Base-by-base conservation (phyloP, 192 early-diverging fungal species). In the Coemansia sp. region DNA sequence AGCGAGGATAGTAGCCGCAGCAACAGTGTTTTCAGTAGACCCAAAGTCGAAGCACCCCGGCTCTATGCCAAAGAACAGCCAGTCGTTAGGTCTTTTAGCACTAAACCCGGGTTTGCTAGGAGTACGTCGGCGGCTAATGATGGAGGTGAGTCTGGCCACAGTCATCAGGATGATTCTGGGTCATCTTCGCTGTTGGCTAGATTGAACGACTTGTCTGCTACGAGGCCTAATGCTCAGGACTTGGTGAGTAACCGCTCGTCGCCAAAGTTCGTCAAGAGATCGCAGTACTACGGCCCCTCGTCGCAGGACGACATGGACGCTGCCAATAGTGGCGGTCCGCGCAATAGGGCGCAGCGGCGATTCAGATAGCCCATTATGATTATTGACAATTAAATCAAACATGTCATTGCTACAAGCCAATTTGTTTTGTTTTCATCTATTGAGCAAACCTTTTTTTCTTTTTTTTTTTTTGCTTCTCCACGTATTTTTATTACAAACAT, bases 211-310 rank as follows among this genome's bases (percentile, higher is more conserved):
- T 46, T 72, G 32, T 63, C 69, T 14, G 66, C 71, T 17, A 50
- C 23, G 21, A 55, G 75, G 32, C 80, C 80, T 3, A 70, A 62
- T 8, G 64, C 68, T 8, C 75, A 77, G 50, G 75, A 76, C 25
- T 31, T 82, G 44, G 80, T 82, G 36, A 82, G 72, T 66, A 82
- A 77, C 66, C 51, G 75, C 34, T 65, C 68, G 11, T 51, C 75
- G 23, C 80, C 80, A 17, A 74, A 74, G 44, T 82, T 82, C 37
- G 80, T 74, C 63, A 82, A 82, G 42, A 68, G 80, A 42, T 82
- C 80, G 6, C 75, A 70, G 37, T 71, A 70, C 66, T 74, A 67
- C 41, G 73, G 66, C 57, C 34, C 77, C 5, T 51, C 64, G 11
- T 66, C 66, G 7, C 46, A 69, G 6, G 66, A 63, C 58, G 73